Conservation (phyloP, 805 yeast species). For the Yarrowia deformans region DNA sequence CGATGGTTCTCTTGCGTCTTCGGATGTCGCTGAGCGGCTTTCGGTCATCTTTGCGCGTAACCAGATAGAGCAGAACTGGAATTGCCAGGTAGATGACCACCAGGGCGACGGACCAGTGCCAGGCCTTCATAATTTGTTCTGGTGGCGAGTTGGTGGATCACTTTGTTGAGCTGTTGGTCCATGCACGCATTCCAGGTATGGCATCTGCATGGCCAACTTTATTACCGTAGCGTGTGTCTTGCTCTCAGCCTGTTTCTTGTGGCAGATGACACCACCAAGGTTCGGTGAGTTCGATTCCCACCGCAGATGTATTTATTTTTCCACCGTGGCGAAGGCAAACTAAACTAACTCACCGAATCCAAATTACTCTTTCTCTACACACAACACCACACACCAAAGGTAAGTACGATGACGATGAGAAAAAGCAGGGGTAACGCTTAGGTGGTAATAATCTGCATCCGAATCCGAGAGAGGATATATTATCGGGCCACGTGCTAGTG, state of each 20-base stretch:
- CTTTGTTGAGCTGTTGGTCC: conserved; percentile 33
- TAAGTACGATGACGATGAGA: conserved; percentile 12
- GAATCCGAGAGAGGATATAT: not conserved
- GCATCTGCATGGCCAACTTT: conserved; percentile 27
- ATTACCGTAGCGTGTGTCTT: not conserved
- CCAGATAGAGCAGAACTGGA: conserved; percentile 42
- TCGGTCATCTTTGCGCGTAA: conserved; percentile 40
- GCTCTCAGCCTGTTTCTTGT: not conserved
- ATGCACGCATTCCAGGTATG: conserved; percentile 25
- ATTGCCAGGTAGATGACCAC: conserved; percentile 43
- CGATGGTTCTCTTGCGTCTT: conserved; percentile 63
- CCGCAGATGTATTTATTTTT: not conserved
- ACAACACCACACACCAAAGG: conserved; percentile 38
- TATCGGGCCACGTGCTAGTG: conserved; percentile 6
- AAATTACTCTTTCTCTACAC: conserved; percentile 32
- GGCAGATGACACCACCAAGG: not conserved
- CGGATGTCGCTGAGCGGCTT: conserved; percentile 27
- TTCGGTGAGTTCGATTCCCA: conserved; percentile 20
- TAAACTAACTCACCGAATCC: conserved; percentile 34
- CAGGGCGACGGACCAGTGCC: conserved; percentile 41
- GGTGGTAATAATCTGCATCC: conserved; percentile 12
- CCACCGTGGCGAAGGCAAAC: conserved; percentile 31
- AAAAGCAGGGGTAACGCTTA: conserved; percentile 33
- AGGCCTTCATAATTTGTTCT: conserved; percentile 33
- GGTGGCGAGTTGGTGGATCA: conserved; percentile 18